Percentiles rank a stretch among this genome's conserved stretches.
These are phyloP conservation scores for Lablab purpureus DNA, from an alignment of 306 rosid genomes.

Conservation along the genomic window DNA sequence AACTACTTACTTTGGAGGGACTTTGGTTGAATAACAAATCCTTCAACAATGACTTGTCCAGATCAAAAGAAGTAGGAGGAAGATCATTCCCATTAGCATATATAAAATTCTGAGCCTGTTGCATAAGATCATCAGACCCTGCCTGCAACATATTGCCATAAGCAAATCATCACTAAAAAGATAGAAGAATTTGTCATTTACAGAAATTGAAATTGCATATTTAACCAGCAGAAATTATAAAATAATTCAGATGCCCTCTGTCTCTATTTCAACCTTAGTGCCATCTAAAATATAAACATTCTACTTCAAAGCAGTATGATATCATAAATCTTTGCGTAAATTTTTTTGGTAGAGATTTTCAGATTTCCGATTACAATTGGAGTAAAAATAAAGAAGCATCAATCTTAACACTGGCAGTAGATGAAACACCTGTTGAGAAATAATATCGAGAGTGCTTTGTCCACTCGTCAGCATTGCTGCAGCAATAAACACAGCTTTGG, in stretches of 20 bases:
- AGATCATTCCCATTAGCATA: constrained; percentile 81
- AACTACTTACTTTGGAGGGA: constrained; percentile 77
- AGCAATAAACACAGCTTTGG: constrained; percentile 89
- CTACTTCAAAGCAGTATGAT: constrained; percentile 6
- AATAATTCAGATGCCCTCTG: constrained; percentile 2
- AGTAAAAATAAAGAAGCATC: constrained; percentile 31
- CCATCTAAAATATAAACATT: constrained; percentile 18
- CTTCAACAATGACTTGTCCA: constrained; percentile 75
- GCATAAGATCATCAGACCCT: constrained; percentile 86
- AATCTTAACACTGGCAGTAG: constrained; percentile 34
- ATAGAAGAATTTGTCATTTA: constrained; percentile 10
- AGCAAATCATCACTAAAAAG: constrained; percentile 34
- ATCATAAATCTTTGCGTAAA: background rate
- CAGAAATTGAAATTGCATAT: background rate
- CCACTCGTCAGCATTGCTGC: constrained; percentile 89
- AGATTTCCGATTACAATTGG: background rate
- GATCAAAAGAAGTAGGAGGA: constrained; percentile 90
- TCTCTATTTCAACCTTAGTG: constrained; percentile 9
- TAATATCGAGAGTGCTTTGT: constrained; percentile 84
- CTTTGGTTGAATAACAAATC: constrained; percentile 90
- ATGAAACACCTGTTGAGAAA: constrained; percentile 83
- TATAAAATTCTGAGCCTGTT: constrained; percentile 80
- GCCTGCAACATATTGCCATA: constrained; percentile 64
- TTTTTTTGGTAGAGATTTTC: constrained; percentile 24
- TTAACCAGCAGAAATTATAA: background rate